Base-by-base conservation (phyloP, 805 yeast species). In the Saccharomycopsis schoenii region DNA sequence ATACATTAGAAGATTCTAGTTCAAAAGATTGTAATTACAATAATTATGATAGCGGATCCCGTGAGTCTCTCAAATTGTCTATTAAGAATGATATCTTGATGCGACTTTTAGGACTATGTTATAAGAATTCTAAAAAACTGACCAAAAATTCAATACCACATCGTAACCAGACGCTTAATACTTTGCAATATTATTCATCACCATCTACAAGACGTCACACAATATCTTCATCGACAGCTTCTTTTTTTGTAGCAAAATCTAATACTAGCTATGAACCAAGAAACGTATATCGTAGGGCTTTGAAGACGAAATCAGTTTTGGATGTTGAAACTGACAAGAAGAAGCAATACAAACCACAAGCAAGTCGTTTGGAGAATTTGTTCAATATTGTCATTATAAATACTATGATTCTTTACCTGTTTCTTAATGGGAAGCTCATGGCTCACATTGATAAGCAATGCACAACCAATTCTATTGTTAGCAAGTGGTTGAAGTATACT, bases 321-420 rank as follows among this genome's bases (percentile, higher is more conserved):
- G n/a, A 25, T 5, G 21, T 47, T 47, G 52, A 47, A 8, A 5
- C 21, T 8, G 6, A 29, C 6, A 56, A 56, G 17, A 21, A 40
- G 19, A 37, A 40, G 29, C 58, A 29, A 39, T 43, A 15, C 19
- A n/a, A 21, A 6, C 39, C 4, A 14, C 24, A 42, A 8, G 17
- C 52, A 5, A 40, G 42, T 15, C 43, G 47, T n/a, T 57, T 41
- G 19, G 47, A 57, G 39, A 57, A 57, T 37, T 42, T 41, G 15
- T 40, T 57, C 21, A 57, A 57, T 47, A 17, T 57, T 29, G 8
- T 57, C 10, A 47, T 43, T n/a, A 43, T 57, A 42, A 57, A 57
- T 34, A 19, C 52, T 14, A 11, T 57, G 12, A 29, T 57, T 12
- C 39, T 57, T 21, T 47, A 24, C 11, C 14, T 40, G 40, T 34